Base-by-base conservation (phyloP, 805 yeast genomes). In the Saturnispora zaruensis region DNA sequence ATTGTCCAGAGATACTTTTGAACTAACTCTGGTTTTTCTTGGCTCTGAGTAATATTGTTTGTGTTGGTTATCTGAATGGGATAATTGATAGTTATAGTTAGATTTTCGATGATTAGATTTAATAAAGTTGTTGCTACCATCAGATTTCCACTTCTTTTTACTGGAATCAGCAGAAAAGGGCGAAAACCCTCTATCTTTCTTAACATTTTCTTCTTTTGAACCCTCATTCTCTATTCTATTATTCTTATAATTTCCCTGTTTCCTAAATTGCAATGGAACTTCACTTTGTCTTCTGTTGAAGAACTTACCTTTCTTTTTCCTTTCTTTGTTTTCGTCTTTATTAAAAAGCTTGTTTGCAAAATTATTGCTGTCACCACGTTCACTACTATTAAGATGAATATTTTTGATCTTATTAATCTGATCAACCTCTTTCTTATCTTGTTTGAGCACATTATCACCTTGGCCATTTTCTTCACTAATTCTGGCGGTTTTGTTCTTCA, bases 241-340 rank as follows among this genome's bases (percentile, higher is more conserved):
- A 18, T 38, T 38, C 21, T 38, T 38, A 23, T 25, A 45, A 45
- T 45, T n/a, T 28, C 48, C 48, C 14, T 25, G 37, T 26, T n/a
- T 45, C 21, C 48, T 45, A 26, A 28, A 28, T 18, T 45, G 48
- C 43, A 45, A 38, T 37, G 48, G 36, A 9, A 20, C n/a, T 21
- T 36, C 14, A 9, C 5, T 36, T 18, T 36, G 16, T 18, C 21
- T 36, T 36, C 18, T 36, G 18, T 3, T 33, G 18, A 20, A 18
- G 23, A 3, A 4, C 18, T 16, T 36, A 16, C 7, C 18, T 16
- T 2, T 8, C 18, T 36, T 36, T 16, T 16, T 36, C 18, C 13
- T 36, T 36, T 8, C 40, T 3, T 2, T 7, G 11, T 16, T 36
- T 5, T 7, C 18, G 11, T 36, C n/a, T 18, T 18, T 8, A 36